phyloP scores from a whole-genome alignment of 148 eudicot species.

The Cornus florida region DNA sequence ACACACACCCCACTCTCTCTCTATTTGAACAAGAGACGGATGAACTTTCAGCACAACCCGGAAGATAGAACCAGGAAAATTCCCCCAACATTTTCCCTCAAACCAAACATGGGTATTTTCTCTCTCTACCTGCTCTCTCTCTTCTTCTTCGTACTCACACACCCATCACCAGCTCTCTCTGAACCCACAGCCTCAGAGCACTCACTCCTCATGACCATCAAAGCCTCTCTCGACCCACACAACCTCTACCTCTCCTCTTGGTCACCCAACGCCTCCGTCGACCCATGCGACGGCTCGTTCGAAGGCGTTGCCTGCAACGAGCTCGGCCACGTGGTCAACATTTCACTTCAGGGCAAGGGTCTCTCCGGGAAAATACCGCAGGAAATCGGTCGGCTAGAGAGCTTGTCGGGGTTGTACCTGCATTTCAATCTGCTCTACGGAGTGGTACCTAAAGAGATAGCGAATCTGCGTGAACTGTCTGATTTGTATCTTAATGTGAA shows the following conservation, averaged over 20 bases:
- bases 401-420: slow-evolving; percentile 74
- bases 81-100: not conserved
- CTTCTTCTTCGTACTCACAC: slow-evolving; percentile 17
- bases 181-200: slow-evolving; percentile 28
- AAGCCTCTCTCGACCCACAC: slow-evolving; percentile 70
- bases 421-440: slow-evolving; percentile 75
- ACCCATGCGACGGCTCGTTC: slow-evolving; percentile 61
- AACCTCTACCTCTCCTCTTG: slow-evolving; percentile 57
- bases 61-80: not conserved
- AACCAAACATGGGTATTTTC: slow-evolving; percentile 16
- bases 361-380: slow-evolving; percentile 61
- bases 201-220: slow-evolving; percentile 45
- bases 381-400: slow-evolving; percentile 63
- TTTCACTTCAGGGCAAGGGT: slow-evolving; percentile 83
- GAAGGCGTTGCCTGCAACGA: slow-evolving; percentile 75
- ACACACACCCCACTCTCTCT: too few relatives aligned
- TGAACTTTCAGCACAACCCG: not conserved
- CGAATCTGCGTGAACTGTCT: slow-evolving; percentile 54
- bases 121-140: not conserved
- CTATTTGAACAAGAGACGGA: too few relatives aligned
- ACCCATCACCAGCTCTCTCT: slow-evolving; percentile 27
- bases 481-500: slow-evolving; percentile 90
- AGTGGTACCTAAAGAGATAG: slow-evolving; percentile 62
- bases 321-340: slow-evolving; percentile 64
- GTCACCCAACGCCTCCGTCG: slow-evolving; percentile 33